Evolutionary conservation across 2,329 filamentous ascomycete genomes (phyloP).

Genomic region (Colletotrichum lini): DNA sequence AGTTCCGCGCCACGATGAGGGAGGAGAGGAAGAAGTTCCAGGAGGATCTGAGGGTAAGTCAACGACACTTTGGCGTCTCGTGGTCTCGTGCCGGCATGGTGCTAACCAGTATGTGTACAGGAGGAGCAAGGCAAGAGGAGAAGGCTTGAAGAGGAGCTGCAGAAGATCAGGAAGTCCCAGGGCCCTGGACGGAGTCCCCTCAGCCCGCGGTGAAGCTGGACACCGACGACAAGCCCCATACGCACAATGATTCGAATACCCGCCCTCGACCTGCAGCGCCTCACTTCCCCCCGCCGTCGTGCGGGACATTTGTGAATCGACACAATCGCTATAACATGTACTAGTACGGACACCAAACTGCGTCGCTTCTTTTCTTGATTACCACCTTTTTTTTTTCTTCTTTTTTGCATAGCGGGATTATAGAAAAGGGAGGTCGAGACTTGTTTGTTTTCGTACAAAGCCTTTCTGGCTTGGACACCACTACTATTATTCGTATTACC

Average conservation of each 20-base stretch:
- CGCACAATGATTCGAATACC: not conserved
- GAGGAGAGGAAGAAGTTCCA: conserved; percentile 71
- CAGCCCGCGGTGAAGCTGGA: conserved; percentile 53
- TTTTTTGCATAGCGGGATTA: conserved; percentile 37
- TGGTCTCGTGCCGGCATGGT: not conserved
- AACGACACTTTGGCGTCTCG: not conserved
- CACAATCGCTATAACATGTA: conserved; percentile 1
- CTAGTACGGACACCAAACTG: not conserved
- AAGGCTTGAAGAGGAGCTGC: conserved; percentile 66
- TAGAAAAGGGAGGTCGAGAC: not conserved
- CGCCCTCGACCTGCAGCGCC: not conserved
- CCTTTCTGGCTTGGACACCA: conserved; percentile 18
- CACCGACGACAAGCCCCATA: not conserved
- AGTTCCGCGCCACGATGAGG: conserved; percentile 69
- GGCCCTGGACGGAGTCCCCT: conserved; percentile 60
- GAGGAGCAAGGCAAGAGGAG: conserved; percentile 65
- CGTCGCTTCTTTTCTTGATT: not conserved
- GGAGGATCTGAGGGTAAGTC: conserved; percentile 65
- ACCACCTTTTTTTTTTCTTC: not conserved
- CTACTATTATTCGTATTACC: not conserved
- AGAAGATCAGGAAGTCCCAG: conserved; percentile 58
- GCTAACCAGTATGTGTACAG: conserved; percentile 54
- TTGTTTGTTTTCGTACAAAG: not conserved
- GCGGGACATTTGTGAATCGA: not conserved
- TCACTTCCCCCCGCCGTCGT: not conserved